Evolutionary conservation across 768 basidiomycete genomes (phyloP).

Genomic region (Gymnopilus junonius): DNA sequence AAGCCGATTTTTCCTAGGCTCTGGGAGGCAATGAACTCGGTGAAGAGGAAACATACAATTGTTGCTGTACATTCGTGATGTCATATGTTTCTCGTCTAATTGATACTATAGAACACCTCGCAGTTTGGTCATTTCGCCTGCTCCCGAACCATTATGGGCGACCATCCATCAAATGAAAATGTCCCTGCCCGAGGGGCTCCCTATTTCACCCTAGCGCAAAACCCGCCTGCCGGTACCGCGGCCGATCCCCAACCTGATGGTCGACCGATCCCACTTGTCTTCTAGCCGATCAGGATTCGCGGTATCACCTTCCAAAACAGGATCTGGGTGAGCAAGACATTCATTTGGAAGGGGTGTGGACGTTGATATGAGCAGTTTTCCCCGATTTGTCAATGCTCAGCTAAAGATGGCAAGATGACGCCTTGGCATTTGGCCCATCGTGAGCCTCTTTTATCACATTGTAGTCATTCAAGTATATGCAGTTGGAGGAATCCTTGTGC

Average conservation of each 20-base stretch:
- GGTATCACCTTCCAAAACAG: conserved; percentile 58
- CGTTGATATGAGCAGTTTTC: conserved; percentile 41
- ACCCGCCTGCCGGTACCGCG: conserved; percentile 48
- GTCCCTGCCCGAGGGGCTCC: conserved; percentile 42
- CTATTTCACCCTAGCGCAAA: conserved; percentile 52
- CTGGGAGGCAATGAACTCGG: too few relatives aligned
- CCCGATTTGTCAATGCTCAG: conserved; percentile 65
- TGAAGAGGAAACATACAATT: too few relatives aligned
- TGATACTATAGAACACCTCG: neutral
- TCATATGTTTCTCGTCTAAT: neutral
- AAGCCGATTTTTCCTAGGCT: too few relatives aligned
- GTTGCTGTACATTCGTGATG: neutral
- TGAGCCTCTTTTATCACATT: conserved; percentile 32
- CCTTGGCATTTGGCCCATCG: conserved; percentile 68
- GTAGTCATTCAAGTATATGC: conserved; percentile 8
- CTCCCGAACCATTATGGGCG: neutral
- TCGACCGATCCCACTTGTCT: conserved; percentile 35
- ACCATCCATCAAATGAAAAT: conserved; percentile 33
- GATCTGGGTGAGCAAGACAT: conserved; percentile 47
- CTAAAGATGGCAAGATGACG: conserved; percentile 52
- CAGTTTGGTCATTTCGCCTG: neutral
- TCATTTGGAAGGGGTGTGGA: neutral
- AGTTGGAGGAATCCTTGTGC: conserved; percentile 53
- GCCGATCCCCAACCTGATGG: conserved; percentile 43
- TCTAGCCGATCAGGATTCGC: conserved; percentile 59